A percentile compares a stretch with the other conserved stretches of the same genome.
phyloP scores from a whole-genome alignment of 768 basidiomycete genomes.

The Russula ochroleuca region DNA sequence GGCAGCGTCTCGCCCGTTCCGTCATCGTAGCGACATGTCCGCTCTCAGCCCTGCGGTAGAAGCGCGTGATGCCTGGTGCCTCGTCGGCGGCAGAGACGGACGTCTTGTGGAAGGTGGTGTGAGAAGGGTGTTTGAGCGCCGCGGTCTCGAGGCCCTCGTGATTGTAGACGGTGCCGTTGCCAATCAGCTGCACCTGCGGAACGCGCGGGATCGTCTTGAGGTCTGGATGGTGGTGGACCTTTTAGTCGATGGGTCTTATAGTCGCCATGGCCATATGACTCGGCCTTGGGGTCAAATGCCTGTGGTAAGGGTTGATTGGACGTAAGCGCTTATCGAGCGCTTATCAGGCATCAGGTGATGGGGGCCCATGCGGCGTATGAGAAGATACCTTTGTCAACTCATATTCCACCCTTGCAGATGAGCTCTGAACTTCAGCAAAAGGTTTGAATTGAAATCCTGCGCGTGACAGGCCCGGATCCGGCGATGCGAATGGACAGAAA shows the following conservation, averaged over 20 bases:
- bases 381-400: constrained; percentile 67
- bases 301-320: constrained; percentile 30
- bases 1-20: constrained; percentile 74
- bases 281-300: constrained; percentile 69
- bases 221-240: constrained; percentile 81
- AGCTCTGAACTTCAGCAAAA: too few relatives aligned
- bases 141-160: constrained; percentile 74
- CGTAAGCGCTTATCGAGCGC: constrained; percentile 12
- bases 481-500: too few relatives aligned
- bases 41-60: constrained; percentile 64
- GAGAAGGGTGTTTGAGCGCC: constrained; percentile 76
- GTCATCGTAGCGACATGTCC: constrained; percentile 74
- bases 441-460: too few relatives aligned
- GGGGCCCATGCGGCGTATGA: too few relatives aligned
- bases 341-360: background rate
- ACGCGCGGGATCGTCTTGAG: constrained; percentile 84
- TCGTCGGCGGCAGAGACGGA: constrained; percentile 66
- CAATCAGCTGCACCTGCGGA: constrained; percentile 87
- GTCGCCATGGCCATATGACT: constrained; percentile 82
- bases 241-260: constrained; percentile 73
- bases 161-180: constrained; percentile 71
- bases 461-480: too few relatives aligned
- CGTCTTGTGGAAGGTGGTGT: constrained; percentile 81
- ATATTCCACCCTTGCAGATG: too few relatives aligned
- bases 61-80: constrained; percentile 65